These are phyloP conservation scores for Drechslerella coelobrocha DNA, from an alignment of 2,329 filamentous ascomycete species.

Conservation along the genomic window DNA sequence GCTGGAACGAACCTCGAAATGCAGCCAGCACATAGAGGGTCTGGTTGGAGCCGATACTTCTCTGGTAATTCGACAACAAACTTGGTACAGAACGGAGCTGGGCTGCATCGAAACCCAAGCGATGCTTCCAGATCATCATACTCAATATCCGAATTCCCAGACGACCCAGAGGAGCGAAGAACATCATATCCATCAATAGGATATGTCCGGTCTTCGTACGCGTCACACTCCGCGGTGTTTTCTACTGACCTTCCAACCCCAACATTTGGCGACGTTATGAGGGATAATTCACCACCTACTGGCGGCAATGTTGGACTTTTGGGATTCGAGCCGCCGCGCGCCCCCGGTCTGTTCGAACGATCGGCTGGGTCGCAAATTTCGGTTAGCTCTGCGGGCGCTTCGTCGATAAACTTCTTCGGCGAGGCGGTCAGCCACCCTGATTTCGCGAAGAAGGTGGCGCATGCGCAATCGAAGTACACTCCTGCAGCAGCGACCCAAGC, in stretches of 20 bases:
- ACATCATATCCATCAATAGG: constrained; percentile 48
- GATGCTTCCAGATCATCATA: constrained; percentile 48
- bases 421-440: constrained; percentile 46
- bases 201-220: constrained; percentile 46
- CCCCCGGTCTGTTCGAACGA: constrained; percentile 40
- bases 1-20: constrained; percentile 47
- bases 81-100: constrained; percentile 49
- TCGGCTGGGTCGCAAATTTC: constrained; percentile 45
- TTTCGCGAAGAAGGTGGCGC: constrained; percentile 46
- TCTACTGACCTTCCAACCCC: constrained; percentile 41
- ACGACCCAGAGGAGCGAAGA: constrained; percentile 45
- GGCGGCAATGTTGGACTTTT: constrained; percentile 30
- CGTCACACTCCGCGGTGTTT: constrained; percentile 43
- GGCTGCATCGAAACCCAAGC: constrained; percentile 41
- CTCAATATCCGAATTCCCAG: constrained; percentile 46
- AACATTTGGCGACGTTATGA: constrained; percentile 49
- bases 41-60: constrained; percentile 55
- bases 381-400: constrained; percentile 40
- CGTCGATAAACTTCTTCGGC: constrained; percentile 50
- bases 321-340: constrained; percentile 45
- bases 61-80: constrained; percentile 54
- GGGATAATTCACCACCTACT: constrained; percentile 36
- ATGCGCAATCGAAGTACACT: constrained; percentile 28
- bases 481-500: not conserved
- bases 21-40: constrained; percentile 50